Percentiles rank a stretch among this genome's conserved stretches.
These are phyloP conservation scores for Penicillium waksmanii DNA, from an alignment of 495 filamentous ascomycete genomes.

Conservation along the genomic window DNA sequence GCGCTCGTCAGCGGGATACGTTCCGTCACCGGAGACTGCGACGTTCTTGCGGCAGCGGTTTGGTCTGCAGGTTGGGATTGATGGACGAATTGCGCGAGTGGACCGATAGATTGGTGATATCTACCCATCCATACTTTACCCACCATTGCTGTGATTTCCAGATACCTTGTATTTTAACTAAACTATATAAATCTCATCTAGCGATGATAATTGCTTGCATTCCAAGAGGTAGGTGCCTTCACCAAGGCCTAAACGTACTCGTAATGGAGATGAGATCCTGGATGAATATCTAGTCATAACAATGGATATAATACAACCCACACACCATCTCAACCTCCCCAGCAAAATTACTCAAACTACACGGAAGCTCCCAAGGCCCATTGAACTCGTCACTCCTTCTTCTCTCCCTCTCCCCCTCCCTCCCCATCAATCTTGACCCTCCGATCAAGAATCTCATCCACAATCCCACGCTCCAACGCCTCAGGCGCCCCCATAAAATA, in stretches of 20 bases:
- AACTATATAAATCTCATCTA: conserved; percentile 5
- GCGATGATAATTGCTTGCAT: neutral
- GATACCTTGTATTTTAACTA: conserved; percentile 18
- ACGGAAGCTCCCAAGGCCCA: too few species aligned
- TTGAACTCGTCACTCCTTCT: conserved; percentile 9
- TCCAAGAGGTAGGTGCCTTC: neutral
- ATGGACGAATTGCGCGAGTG: conserved; percentile 44
- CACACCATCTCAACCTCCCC: neutral
- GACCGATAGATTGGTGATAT: conserved; percentile 16
- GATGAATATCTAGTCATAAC: neutral
- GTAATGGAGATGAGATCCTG: too few species aligned
- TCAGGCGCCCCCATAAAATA: conserved; percentile 90
- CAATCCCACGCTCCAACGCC: conserved; percentile 84
- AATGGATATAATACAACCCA: neutral
- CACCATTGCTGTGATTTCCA: neutral
- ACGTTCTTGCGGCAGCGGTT: conserved; percentile 48
- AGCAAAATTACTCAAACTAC: too few species aligned
- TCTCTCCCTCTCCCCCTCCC: neutral
- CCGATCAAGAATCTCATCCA: conserved; percentile 82
- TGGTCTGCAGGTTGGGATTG: conserved; percentile 44
- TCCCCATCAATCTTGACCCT: conserved; percentile 45
- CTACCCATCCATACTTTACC: too few species aligned
- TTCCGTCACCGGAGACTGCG: conserved; percentile 45
- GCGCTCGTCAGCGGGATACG: conserved; percentile 31
- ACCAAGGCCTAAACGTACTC: too few species aligned